Percentiles rank a stretch among this genome's conserved stretches.
Conservation (phyloP, 1,284 basidiomycete genomes). For the Cystodermella granulosa region DNA sequence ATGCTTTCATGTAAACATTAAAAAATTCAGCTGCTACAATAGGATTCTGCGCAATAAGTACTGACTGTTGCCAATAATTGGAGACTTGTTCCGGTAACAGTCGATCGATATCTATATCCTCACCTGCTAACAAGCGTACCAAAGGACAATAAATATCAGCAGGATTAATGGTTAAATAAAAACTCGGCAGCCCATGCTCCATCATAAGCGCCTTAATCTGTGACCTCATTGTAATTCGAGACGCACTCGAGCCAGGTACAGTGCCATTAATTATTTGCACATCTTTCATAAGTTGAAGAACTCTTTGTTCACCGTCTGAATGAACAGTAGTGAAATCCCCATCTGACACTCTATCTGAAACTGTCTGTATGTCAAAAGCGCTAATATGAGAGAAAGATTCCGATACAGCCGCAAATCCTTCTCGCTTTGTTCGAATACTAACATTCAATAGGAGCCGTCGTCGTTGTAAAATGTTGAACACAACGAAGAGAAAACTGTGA, state of each 20-base stretch:
- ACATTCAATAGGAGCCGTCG: too few relatives aligned
- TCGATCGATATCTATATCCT: constrained; percentile 30
- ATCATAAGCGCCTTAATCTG: constrained; percentile 35
- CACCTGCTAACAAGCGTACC: constrained; percentile 32
- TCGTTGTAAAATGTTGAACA: too few relatives aligned
- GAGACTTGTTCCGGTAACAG: constrained; percentile 23
- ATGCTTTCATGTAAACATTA: constrained; percentile 36
- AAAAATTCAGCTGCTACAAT: constrained; percentile 36
- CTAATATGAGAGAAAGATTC: too few relatives aligned
- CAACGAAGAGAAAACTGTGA: too few relatives aligned
- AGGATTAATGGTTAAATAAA: constrained; percentile 43
- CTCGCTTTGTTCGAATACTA: too few relatives aligned
- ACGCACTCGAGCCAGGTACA: constrained; percentile 31
- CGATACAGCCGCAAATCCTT: too few relatives aligned
- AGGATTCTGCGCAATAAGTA: constrained; percentile 35
- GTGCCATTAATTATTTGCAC: too few relatives aligned
- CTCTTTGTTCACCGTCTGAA: too few relatives aligned
- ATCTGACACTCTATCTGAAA: too few relatives aligned
- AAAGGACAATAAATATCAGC: constrained; percentile 39
- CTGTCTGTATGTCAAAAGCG: too few relatives aligned
- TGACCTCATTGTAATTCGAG: constrained; percentile 29
- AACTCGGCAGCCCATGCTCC: constrained; percentile 18
- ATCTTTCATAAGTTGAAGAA: too few relatives aligned
- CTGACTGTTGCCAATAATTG: constrained; percentile 25
- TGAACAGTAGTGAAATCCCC: too few relatives aligned